Conservation (phyloP, 176 grass and related monocot species). For the Triticum timopheevii region DNA sequence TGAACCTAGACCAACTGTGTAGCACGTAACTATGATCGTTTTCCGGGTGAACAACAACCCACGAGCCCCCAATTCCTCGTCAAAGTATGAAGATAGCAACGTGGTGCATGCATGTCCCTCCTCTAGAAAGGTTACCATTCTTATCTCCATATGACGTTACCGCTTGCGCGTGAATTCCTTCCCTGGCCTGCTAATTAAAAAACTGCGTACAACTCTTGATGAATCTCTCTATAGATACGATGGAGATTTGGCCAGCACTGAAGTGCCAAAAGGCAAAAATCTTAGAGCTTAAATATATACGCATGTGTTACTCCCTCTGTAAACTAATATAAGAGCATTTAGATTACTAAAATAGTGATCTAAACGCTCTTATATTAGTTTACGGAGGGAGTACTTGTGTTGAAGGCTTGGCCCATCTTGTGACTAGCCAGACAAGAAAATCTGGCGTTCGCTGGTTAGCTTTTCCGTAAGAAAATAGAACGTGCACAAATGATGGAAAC, state of each 20-base stretch:
- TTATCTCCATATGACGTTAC: not conserved
- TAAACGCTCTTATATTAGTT: no score
- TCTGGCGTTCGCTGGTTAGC: no score
- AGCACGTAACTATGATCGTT: no score
- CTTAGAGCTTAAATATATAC: not conserved
- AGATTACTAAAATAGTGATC: no score
- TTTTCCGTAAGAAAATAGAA: not conserved
- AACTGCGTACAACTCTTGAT: not conserved
- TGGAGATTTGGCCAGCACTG: not conserved
- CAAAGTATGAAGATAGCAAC: not conserved
- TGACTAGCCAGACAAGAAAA: no score
- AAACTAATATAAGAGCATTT: no score
- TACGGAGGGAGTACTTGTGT: no score
- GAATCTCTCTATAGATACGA: not conserved
- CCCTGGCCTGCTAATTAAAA: not conserved
- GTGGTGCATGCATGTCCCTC: not conserved
- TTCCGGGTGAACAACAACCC: no score
- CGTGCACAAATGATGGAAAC: not conserved
- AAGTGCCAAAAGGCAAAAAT: not conserved
- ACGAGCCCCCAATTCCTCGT: no score
- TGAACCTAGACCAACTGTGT: no score
- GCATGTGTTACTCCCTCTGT: no score
- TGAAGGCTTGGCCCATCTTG: no score
- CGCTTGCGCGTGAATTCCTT: not conserved
- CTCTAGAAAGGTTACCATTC: not conserved